Evolutionary conservation across 2,329 filamentous ascomycete genomes (phyloP).

Genomic region (Myriosclerotinia scirpicola): DNA sequence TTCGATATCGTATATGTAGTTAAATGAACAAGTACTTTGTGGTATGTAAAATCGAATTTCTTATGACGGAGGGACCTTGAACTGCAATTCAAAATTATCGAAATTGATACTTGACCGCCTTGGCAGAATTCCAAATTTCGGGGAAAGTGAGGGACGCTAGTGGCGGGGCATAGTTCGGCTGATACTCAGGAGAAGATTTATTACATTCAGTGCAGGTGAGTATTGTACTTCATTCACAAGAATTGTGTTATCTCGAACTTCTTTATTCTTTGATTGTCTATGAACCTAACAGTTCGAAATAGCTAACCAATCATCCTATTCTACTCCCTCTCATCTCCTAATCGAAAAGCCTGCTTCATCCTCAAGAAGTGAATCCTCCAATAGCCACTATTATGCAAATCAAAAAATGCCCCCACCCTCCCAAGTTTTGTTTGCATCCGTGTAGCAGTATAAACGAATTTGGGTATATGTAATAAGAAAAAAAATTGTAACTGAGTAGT

Average conservation of each 20-base stretch:
- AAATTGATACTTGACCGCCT: constrained; percentile 11
- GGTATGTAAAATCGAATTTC: neutral
- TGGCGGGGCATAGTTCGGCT: constrained; percentile 10
- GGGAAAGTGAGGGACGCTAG: constrained; percentile 1
- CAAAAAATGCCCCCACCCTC: constrained; percentile 7
- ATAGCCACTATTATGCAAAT: constrained; percentile 20
- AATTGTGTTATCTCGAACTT: neutral
- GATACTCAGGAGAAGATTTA: neutral
- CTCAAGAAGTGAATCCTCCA: constrained; percentile 10
- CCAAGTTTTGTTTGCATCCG: constrained; percentile 20
- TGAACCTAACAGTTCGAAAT: constrained; percentile 1
- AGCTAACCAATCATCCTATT: constrained; percentile 2
- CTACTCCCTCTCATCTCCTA: constrained; percentile 5
- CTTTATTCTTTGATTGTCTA: neutral
- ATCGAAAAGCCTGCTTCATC: constrained; percentile 20
- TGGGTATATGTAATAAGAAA: constrained; percentile 40
- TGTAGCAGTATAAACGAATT: constrained; percentile 36
- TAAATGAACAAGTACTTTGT: neutral
- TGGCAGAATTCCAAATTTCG: constrained; percentile 14
- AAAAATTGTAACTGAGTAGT: constrained; percentile 21
- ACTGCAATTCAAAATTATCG: neutral
- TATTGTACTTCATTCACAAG: neutral
- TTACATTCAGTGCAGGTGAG: no score
- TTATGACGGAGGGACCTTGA: neutral
- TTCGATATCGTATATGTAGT: constrained; percentile 25